Evolutionary conservation across 495 filamentous ascomycete genomes (phyloP), one percentile per base, ranked within the genome.

Genomic region (Geoglossum glabrum): DNA sequence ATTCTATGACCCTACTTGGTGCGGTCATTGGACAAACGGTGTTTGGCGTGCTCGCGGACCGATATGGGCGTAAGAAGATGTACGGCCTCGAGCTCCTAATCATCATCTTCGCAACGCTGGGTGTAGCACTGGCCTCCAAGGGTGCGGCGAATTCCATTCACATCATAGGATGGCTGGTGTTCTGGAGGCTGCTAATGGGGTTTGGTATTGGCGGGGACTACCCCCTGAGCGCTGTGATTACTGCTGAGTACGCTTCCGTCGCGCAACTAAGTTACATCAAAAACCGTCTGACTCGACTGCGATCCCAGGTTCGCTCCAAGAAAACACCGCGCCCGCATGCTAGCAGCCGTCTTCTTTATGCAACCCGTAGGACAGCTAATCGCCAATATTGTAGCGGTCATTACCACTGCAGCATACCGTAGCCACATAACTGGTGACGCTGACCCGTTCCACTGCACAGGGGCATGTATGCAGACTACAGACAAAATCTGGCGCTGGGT

Each of bases 71-170:
- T 52, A 87, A 86, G 74, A 76, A 72, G 56, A 90, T 94, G 82
- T 95, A 95, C 68, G 88, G 88, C 45, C 72, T 92, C 49, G 88
- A 92, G 67, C 70, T 94, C 60, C 87, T 92, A 64, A 71, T 95
- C 61, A 90, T 93, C 68, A 93, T 93, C 66, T 77, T 86, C 60
- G 83, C 85, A 7, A 92, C 86, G 25, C 70, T 94, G 43, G 86
- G 82, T 54, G 84, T 90, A 69, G 68, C 84, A 38, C 73, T 93
- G 47, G 66, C 80, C 19, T 80, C 83, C 9, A 67, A 69, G 26
- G 86, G 84, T 21, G 74, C 72, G 13, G 78, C 79, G 1, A 78
- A 88, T 55, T 76, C 83, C 28, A 79, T 93, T 55, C 73, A 83
- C 52, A 21, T 45, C n/a, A 9, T 45, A 21, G 88, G 87, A 55